Percentiles rank a stretch among this genome's conserved stretches.
These are phyloP conservation scores for Coccinonectria pachysandricola DNA, from an alignment of 2,329 filamentous ascomycete species.

Conservation along the genomic window DNA sequence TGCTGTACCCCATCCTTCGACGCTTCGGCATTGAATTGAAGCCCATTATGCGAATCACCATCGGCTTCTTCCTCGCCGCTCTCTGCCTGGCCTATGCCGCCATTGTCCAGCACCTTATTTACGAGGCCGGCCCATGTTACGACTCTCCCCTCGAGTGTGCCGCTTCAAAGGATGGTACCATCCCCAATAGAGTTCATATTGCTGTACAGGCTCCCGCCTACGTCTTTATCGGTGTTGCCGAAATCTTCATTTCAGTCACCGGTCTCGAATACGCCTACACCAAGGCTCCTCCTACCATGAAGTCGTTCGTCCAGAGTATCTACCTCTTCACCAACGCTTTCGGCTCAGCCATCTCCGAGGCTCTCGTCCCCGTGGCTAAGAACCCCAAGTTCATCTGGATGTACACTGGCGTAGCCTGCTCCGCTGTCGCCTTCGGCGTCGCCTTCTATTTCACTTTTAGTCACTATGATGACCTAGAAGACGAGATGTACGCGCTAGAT, in stretches of 20 bases:
- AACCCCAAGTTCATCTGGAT: constrained; percentile 60
- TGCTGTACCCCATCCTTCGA: constrained; percentile 53
- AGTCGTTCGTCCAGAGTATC: constrained; percentile 49
- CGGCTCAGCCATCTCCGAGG: constrained; percentile 49
- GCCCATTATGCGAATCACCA: constrained; percentile 55
- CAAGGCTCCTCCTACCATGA: constrained; percentile 61
- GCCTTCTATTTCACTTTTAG: constrained; percentile 39
- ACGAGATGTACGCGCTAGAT: constrained; percentile 29
- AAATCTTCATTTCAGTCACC: constrained; percentile 57
- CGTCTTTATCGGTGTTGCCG: constrained; percentile 45
- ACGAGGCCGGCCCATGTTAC: constrained; percentile 41
- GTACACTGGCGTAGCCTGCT: constrained; percentile 46
- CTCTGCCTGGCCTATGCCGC: constrained; percentile 48
- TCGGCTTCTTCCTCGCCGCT: constrained; percentile 48
- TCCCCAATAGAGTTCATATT: constrained; percentile 40
- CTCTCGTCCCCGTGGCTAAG: constrained; percentile 46
- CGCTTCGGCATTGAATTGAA: constrained; percentile 47
- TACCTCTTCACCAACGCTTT: constrained; percentile 51
- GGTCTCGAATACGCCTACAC: constrained; percentile 65
- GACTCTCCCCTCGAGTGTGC: constrained; percentile 31
- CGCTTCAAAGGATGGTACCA: constrained; percentile 19
- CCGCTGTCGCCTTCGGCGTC: constrained; percentile 36
- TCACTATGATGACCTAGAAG: constrained; percentile 28
- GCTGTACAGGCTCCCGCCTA: constrained; percentile 45
- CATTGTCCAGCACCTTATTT: constrained; percentile 51